Evolutionary conservation across 768 basidiomycete species (phyloP).

Genomic region (Cyclocybe aegerita): DNA sequence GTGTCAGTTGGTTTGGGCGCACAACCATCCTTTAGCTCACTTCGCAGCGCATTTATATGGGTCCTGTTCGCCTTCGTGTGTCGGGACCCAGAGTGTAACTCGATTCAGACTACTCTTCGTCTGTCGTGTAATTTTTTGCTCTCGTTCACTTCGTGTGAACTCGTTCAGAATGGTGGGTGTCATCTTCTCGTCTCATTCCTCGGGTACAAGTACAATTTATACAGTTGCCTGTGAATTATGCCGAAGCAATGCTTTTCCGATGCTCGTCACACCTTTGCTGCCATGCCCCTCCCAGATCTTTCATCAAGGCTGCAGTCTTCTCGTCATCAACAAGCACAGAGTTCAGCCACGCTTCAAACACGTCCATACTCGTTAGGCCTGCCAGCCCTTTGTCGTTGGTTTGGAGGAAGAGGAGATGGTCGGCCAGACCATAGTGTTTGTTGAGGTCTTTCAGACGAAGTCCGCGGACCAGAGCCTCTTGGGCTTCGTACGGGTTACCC

Average conservation of each 20-base stretch:
- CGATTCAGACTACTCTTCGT: constrained; percentile 74
- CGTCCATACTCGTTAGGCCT: background rate
- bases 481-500: background rate
- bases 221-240: no score
- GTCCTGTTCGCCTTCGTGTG: constrained; percentile 7
- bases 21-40: constrained; percentile 59
- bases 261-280: constrained; percentile 2
- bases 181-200: no score
- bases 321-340: background rate
- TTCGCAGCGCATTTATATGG: constrained; percentile 52
- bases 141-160: constrained; percentile 15
- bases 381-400: constrained; percentile 7
- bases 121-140: constrained; percentile 42
- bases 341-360: background rate
- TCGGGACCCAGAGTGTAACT: constrained; percentile 32
- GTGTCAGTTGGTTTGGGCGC: constrained; percentile 5
- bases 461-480: constrained; percentile 3
- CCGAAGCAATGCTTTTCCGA: background rate
- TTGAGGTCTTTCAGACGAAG: constrained; percentile 1
- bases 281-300: constrained; percentile 6
- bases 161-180: no score
- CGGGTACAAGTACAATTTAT: no score
- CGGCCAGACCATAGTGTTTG: constrained; percentile 6
- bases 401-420: constrained; percentile 8
- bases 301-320: background rate